phyloP scores from a whole-genome alignment of 495 filamentous ascomycete species.

The Podospora fimiseda region DNA sequence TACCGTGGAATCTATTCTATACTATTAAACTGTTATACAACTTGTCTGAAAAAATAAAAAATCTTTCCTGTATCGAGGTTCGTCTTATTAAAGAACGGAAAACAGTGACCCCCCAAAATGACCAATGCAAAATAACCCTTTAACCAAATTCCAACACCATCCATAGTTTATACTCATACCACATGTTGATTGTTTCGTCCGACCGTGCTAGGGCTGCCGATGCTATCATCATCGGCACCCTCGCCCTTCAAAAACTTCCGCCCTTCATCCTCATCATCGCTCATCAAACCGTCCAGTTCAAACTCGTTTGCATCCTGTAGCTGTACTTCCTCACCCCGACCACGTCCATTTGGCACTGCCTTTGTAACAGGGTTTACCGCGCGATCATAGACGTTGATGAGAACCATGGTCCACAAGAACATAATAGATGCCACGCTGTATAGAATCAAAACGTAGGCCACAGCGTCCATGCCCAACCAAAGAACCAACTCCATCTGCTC shows the following conservation, averaged over 20 bases:
- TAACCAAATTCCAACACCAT: background rate
- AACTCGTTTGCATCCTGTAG: constrained; percentile 78
- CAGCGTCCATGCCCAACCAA: constrained; percentile 70
- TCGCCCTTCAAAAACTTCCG: constrained; percentile 33
- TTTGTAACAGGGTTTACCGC: constrained; percentile 25
- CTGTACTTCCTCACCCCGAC: constrained; percentile 44
- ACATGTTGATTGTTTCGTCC: constrained; percentile 27
- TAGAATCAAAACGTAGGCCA: constrained; percentile 84
- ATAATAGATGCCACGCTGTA: constrained; percentile 85
- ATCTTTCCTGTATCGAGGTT: too few relatives aligned
- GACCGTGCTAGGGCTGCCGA: constrained; percentile 34
- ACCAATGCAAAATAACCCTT: background rate
- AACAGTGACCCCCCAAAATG: background rate
- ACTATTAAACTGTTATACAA: too few relatives aligned
- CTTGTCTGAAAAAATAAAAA: too few relatives aligned
- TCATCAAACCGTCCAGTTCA: constrained; percentile 84
- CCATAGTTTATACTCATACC: constrained; percentile 1
- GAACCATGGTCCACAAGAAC: constrained; percentile 82
- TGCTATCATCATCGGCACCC: constrained; percentile 23
- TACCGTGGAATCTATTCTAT: too few relatives aligned
- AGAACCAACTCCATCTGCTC: constrained; percentile 82
- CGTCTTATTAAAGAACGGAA: too few relatives aligned
- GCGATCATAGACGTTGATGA: constrained; percentile 74
- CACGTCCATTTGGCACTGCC: constrained; percentile 20
- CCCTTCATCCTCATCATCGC: constrained; percentile 66